Evolutionary conservation across 2,329 filamentous ascomycete genomes (phyloP).

Genomic region (Nectriaceae sp.): DNA sequence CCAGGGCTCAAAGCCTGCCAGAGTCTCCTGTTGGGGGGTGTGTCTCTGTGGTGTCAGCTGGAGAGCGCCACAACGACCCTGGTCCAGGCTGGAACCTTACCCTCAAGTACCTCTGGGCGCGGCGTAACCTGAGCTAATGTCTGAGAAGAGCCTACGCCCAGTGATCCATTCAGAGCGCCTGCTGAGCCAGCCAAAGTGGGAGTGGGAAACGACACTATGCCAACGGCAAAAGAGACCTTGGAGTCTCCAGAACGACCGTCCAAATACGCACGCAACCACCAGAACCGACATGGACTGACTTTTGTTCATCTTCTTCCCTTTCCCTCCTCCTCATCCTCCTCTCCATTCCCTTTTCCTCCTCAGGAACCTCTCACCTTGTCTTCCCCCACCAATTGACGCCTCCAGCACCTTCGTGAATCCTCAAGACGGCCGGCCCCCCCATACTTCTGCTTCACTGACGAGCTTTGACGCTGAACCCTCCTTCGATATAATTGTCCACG

Average conservation of each 20-base stretch:
- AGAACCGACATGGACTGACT: conserved; percentile 31
- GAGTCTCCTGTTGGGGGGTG: no score
- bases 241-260: conserved; percentile 24
- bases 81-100: conserved; percentile 14
- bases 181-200: no score
- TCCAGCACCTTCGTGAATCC: neutral
- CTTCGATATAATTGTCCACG: no score
- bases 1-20: conserved; percentile 1
- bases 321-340: conserved; percentile 13
- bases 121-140: neutral
- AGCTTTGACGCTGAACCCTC: no score
- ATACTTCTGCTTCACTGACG: no score
- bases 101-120: neutral
- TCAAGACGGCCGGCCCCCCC: no score
- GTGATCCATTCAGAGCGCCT: no score
- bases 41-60: conserved; percentile 29
- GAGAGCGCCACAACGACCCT: conserved; percentile 29
- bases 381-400: neutral
- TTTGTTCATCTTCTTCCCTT: conserved; percentile 16
- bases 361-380: no score
- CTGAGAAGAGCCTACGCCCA: no score
- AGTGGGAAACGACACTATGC: conserved; percentile 28
- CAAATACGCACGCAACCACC: conserved; percentile 30
- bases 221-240: conserved; percentile 27
- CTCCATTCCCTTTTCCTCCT: conserved; percentile 1